Base-by-base conservation (phyloP, 768 basidiomycete species). In the Mycena capillaripes region DNA sequence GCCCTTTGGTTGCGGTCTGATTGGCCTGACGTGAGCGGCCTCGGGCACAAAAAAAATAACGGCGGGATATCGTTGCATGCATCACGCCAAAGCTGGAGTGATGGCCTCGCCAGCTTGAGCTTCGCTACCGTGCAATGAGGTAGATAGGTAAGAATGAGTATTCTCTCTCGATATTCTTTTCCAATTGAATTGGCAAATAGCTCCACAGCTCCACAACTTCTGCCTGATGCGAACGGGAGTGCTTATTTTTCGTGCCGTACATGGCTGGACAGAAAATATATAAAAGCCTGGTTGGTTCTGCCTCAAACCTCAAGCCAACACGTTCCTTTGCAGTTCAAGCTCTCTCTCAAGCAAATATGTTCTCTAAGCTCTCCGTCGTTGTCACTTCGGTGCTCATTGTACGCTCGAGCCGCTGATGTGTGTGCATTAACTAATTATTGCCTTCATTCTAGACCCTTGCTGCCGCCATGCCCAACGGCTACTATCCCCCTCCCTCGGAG, bases 131-230 rank as follows among this genome's bases (percentile, higher is more conserved):
- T 57, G 53, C 34, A n/a, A n/a, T n/a, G n/a, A n/a, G n/a, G n/a
- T n/a, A n/a, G n/a, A n/a, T n/a, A n/a, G n/a, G n/a, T n/a, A n/a
- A n/a, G n/a, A 57, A 57, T 57, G 34, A 36, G 56, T 36, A n/a
- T 38, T 57, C 56, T 34, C 56, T 34, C 53, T 55, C 53, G 21
- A 55, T 21, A 55, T 34, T 55, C 30, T 36, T 3, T 57, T 57
- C 21, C 9, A 57, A 57, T 57, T 21, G 9, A 57, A 21, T 14
- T 57, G 56, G 36, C 56, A 57, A 23, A 6, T 9, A 25, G 34
- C 56, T 57, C 56, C 56, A 57, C 56, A 57, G 56, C 56, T 57
- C 56, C 56, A 57, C 56, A 57, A 57, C 56, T 57, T 57, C 56
- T 57, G 55, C 16, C 55, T 56, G 55, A 56, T 56, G 55, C 52